Percentiles rank a stretch among this genome's conserved stretches.
Conservation (phyloP, 1,284 basidiomycete species). For the Rhodotorula mucilaginosa region DNA sequence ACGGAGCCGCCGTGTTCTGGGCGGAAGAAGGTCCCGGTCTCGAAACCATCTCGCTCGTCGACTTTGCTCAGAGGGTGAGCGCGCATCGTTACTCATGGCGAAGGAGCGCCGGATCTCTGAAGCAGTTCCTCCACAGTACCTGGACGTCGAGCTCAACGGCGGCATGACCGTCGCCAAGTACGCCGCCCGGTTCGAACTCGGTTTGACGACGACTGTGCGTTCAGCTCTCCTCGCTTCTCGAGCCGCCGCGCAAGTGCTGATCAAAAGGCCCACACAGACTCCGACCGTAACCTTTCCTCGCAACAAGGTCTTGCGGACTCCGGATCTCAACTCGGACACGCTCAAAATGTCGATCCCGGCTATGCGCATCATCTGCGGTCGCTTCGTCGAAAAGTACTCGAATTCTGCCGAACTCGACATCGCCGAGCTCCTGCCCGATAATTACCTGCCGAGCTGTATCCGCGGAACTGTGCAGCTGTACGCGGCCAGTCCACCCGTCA, state of each 20-base stretch:
- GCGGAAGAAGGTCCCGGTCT: conserved; percentile 29
- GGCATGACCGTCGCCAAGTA: conserved; percentile 42
- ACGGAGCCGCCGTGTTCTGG: conserved; percentile 41
- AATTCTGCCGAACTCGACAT: not conserved
- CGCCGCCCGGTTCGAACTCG: conserved; percentile 43
- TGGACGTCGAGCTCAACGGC: conserved; percentile 35
- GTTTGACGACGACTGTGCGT: conserved; percentile 41
- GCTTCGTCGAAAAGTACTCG: not conserved
- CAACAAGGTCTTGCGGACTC: conserved; percentile 20
- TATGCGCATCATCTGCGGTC: conserved; percentile 7
- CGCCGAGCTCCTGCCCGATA: conserved; percentile 3
- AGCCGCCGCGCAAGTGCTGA: too few relatives aligned
- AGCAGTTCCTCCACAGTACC: conserved; percentile 28
- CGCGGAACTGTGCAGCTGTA: conserved; percentile 2
- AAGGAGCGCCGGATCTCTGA: not conserved
- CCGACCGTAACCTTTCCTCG: conserved; percentile 24
- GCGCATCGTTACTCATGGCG: not conserved
- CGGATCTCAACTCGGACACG: conserved; percentile 23
- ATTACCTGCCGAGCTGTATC: conserved; percentile 29
- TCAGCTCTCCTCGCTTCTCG: not conserved
- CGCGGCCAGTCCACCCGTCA: not conserved
- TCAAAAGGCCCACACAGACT: conserved; percentile 3
- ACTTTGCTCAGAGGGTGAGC: conserved; percentile 21
- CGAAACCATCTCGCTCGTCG: conserved; percentile 12
- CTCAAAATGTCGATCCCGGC: conserved; percentile 22